These are phyloP conservation scores for Ballota nigra DNA, from an alignment of 257 asterid species.

Conservation along the genomic window DNA sequence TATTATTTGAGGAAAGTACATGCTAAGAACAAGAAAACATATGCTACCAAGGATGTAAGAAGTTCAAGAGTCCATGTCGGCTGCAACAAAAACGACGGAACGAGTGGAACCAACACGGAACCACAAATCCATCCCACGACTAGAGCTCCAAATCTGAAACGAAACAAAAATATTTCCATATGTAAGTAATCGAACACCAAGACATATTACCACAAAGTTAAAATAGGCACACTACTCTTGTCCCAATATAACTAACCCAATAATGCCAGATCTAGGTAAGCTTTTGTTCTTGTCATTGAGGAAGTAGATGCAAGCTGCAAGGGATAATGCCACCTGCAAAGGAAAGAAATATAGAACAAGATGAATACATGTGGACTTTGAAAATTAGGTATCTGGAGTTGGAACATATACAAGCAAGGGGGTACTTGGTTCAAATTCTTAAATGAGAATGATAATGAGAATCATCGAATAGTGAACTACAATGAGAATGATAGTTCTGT, in stretches of 20 bases:
- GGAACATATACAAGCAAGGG: neutral
- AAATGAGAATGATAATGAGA: too few species aligned
- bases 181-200: conserved; percentile 17
- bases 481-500: too few species aligned
- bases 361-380: neutral
- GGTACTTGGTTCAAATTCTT: too few species aligned
- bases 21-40: conserved; percentile 63
- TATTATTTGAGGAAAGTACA: conserved; percentile 88
- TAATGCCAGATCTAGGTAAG: conserved; percentile 71
- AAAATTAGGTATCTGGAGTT: neutral
- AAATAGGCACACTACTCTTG: neutral
- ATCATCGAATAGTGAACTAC: too few species aligned
- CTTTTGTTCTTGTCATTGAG: conserved; percentile 93
- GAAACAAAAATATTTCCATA: neutral
- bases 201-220: neutral
- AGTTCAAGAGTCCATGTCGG: conserved; percentile 92
- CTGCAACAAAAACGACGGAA: conserved; percentile 75
- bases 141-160: conserved; percentile 76
- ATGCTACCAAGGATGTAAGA: conserved; percentile 77
- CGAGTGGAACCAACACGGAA: conserved; percentile 62
- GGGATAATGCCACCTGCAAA: conserved; percentile 82
- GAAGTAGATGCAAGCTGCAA: conserved; percentile 94
- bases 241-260: conserved; percentile 58
- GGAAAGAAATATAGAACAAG: neutral
- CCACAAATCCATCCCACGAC: conserved; percentile 87